phyloP scores from a whole-genome alignment of 148 eudicot genomes.

The Arctostaphylos glauca region DNA sequence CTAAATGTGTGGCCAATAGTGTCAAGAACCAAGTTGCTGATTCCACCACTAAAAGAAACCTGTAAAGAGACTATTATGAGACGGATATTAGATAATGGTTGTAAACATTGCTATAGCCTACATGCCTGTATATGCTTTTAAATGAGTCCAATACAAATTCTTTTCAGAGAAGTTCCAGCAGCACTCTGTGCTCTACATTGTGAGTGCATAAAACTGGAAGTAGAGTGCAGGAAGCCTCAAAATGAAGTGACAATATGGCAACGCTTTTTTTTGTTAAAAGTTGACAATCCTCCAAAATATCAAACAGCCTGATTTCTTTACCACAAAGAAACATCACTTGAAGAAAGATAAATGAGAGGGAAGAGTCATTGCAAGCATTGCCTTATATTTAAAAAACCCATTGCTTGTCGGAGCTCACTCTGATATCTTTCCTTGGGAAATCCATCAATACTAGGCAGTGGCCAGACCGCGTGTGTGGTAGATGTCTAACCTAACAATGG shows the following conservation, averaged over 20 bases:
- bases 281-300: background rate
- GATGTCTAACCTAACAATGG: too few species aligned
- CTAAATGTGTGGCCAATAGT: conserved; percentile 81
- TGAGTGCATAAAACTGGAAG: background rate
- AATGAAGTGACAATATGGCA: background rate
- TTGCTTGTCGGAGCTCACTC: background rate
- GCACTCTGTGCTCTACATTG: background rate
- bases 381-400: background rate
- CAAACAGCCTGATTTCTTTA: background rate
- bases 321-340: background rate
- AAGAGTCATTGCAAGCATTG: background rate
- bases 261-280: background rate
- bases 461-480: too few species aligned
- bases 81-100: background rate
- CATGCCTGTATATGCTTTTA: background rate
- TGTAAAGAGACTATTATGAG: conserved; percentile 23
- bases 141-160: background rate
- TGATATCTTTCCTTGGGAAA: background rate
- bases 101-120: background rate
- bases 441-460: too few species aligned
- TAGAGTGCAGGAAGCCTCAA: background rate
- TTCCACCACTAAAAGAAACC: conserved; percentile 77
- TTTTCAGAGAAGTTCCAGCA: background rate
- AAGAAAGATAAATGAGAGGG: background rate
- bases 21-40: conserved; percentile 70